These are phyloP conservation scores for Amanita rimosa DNA, from an alignment of 768 basidiomycete genomes.

Conservation along the genomic window DNA sequence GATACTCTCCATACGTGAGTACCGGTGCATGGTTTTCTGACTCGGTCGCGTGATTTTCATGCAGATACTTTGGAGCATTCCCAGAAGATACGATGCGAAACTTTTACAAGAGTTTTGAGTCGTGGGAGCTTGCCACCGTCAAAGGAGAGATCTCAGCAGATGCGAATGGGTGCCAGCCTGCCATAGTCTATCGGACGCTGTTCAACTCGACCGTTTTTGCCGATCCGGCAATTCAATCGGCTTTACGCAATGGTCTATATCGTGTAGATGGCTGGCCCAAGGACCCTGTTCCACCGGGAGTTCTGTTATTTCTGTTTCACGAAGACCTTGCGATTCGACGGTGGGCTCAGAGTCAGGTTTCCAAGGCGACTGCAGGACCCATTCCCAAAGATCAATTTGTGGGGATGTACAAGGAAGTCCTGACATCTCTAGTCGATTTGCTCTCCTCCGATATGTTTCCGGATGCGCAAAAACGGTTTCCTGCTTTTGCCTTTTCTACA, in stretches of 20 bases:
- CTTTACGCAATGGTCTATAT: constrained; percentile 23
- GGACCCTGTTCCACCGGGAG: constrained; percentile 45
- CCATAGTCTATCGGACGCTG: constrained; percentile 49
- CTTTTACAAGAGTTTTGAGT: constrained; percentile 55
- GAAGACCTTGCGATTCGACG: constrained; percentile 35
- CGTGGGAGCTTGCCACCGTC: constrained; percentile 45
- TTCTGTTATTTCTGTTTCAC: constrained; percentile 49
- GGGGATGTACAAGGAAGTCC: constrained; percentile 31
- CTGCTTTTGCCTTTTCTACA: constrained; percentile 19
- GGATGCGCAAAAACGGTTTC: neutral
- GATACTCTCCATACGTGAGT: constrained; percentile 66
- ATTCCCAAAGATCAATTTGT: constrained; percentile 38
- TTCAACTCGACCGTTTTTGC: constrained; percentile 49
- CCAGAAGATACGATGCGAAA: constrained; percentile 29
- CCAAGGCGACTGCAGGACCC: constrained; percentile 25
- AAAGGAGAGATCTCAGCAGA: constrained; percentile 27
- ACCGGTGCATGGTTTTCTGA: neutral
- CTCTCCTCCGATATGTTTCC: constrained; percentile 11
- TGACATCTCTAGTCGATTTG: constrained; percentile 27
- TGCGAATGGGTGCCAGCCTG: constrained; percentile 18
- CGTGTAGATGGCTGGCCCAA: constrained; percentile 40
- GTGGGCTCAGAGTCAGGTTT: constrained; percentile 46
- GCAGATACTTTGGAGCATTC: constrained; percentile 70
- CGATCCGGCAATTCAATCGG: constrained; percentile 31
- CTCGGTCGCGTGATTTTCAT: constrained; percentile 8